phyloP scores from a whole-genome alignment of 306 rosid species.

The Lathyrus oleraceus region DNA sequence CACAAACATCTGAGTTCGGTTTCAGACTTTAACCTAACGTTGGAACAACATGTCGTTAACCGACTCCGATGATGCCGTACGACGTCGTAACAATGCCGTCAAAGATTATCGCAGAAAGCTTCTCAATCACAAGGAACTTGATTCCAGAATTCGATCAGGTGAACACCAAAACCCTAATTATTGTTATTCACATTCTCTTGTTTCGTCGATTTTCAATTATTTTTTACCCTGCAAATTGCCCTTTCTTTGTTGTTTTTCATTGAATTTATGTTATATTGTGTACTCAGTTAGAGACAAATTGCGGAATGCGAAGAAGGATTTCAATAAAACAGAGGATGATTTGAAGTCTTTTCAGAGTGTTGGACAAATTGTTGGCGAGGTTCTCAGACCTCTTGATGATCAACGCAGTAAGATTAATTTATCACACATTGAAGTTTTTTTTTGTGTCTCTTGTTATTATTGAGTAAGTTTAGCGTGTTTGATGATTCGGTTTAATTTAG shows the following conservation, averaged over 20 bases:
- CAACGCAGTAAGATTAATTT: constrained; percentile 53
- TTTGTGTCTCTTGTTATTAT: not conserved
- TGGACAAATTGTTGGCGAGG: constrained; percentile 80
- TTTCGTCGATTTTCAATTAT: no score
- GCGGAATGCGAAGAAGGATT: constrained; percentile 61
- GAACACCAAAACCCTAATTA: constrained; percentile 2
- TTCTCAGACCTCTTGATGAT: constrained; percentile 72
- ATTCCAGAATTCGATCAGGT: not conserved
- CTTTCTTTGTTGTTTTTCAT: not conserved
- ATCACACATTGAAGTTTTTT: no score
- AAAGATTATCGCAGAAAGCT: not conserved
- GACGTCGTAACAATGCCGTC: not conserved
- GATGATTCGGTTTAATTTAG: not conserved
- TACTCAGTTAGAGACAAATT: constrained; percentile 60
- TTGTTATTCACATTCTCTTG: not conserved
- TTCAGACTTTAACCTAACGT: not conserved
- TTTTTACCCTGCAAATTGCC: not conserved
- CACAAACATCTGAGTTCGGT: not conserved
- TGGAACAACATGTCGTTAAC: not conserved
- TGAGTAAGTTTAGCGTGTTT: not conserved
- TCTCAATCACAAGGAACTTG: not conserved
- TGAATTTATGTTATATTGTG: not conserved
- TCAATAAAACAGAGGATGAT: constrained; percentile 74
- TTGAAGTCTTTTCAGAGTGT: constrained; percentile 73
- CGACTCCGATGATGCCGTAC: not conserved